Base-by-base conservation (phyloP, 176 grass and related monocot species). In the Puya raimondii region DNA sequence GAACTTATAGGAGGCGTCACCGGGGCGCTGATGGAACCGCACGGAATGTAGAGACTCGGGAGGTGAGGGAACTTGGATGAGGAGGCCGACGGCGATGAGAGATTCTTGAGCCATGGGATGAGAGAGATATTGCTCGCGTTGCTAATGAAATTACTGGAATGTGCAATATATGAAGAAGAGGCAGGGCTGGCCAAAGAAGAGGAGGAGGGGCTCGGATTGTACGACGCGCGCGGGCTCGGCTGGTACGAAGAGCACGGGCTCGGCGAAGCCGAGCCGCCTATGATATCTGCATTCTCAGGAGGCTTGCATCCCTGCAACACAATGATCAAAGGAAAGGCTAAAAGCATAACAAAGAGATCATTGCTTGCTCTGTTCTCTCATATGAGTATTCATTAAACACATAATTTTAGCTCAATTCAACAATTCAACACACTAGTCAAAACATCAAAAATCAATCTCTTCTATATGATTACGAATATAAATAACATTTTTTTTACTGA, bases 51-150 rank as follows among this genome's bases (percentile, higher is more conserved):
- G 48, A 82, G 48, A 71, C 87, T 89, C 14, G 88, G 82, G 66
- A 87, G 66, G 18, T 88, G 86, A 9, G 87, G 87, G 61, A 86
- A 80, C 66, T 91, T 99, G 26, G 84, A 84, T 49, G 85, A 84
- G 7, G 84, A 80, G 12, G 82, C 82, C 54, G 74, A 21, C 15
- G 64, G 9, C 6, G 79, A 49, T 23, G 82, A 75, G 18, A 83
- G 83, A 72, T 70, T 78, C 51, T 80, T 88, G 23, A 88, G 83
- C 88, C 88, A 88, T 1, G 91, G 91, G 75, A 87, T 73, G 64
- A 89, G 67, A 49, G 78, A 81, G 29, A 50, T 53, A 65, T 66
- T 83, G 21, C 74, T 82, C 0, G 79, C 74, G 22, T 80, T 80
- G 63, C 74, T 63, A 26, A 17, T 78, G 26, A 27, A 70, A 65